These are phyloP conservation scores for Hypholoma fasciculare DNA, from an alignment of 768 basidiomycete species.

Conservation along the genomic window DNA sequence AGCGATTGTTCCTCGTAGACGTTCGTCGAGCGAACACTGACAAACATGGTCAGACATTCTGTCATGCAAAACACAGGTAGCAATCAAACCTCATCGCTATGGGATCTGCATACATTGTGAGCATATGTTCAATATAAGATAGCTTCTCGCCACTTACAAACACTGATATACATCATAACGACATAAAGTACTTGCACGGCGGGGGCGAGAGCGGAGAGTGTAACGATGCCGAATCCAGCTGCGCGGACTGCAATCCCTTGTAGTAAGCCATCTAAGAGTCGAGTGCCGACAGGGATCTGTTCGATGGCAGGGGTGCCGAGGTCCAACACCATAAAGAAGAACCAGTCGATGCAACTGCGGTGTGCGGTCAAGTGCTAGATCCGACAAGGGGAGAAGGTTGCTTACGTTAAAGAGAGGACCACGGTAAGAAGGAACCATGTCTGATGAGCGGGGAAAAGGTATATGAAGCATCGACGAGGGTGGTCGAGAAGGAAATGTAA, in stretches of 20 bases:
- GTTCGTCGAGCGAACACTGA: slow-evolving; percentile 86
- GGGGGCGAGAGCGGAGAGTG: slow-evolving; percentile 74
- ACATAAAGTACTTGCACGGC: slow-evolving; percentile 89
- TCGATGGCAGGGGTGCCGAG: slow-evolving; percentile 74
- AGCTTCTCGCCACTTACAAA: slow-evolving; percentile 53
- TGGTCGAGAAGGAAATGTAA: slow-evolving; percentile 93
- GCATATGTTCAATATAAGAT: slow-evolving; percentile 5
- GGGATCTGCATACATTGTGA: slow-evolving; percentile 48
- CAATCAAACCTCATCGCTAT: slow-evolving; percentile 71
- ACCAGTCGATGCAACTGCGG: slow-evolving; percentile 77
- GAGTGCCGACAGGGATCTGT: slow-evolving; percentile 65
- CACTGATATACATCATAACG: slow-evolving; percentile 92
- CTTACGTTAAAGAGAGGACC: slow-evolving; percentile 70
- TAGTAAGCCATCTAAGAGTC: slow-evolving; percentile 73
- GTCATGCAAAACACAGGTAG: no score
- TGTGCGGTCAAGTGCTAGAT: neutral
- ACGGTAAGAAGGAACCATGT: slow-evolving; percentile 87
- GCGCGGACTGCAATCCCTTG: slow-evolving; percentile 84
- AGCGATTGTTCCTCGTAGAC: slow-evolving; percentile 94
- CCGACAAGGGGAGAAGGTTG: neutral
- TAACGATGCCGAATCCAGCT: slow-evolving; percentile 83
- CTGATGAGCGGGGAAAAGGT: slow-evolving; percentile 90
- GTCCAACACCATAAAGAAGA: slow-evolving; percentile 87
- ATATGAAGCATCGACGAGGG: slow-evolving; percentile 88
- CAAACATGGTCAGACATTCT: neutral